Percentiles rank a stretch among this genome's conserved stretches.
These are phyloP conservation scores for Ormosia emarginata DNA, from an alignment of 306 rosid species.

Conservation along the genomic window DNA sequence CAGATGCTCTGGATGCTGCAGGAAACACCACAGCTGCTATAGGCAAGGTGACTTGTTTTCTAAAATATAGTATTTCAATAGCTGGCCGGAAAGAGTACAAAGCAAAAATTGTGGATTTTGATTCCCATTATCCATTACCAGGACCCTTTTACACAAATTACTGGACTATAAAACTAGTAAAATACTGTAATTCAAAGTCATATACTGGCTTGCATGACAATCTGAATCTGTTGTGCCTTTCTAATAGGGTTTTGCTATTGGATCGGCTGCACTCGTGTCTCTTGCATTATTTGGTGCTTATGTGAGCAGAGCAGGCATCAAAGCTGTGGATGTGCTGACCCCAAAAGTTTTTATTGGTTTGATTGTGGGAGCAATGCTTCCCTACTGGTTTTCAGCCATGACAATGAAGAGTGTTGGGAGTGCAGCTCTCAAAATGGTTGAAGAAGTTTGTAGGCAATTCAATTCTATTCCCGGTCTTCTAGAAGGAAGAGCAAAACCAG, in stretches of 20 bases:
- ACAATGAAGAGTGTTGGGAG: constrained; percentile 73
- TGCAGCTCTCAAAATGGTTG: constrained; percentile 80
- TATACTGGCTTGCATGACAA: neutral
- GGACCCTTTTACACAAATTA: neutral
- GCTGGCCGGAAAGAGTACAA: neutral
- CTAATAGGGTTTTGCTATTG: constrained; percentile 60
- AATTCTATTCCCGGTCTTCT: constrained; percentile 49
- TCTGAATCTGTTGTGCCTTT: neutral
- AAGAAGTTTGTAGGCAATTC: constrained; percentile 68
- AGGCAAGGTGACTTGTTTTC: constrained; percentile 49
- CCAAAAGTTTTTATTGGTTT: constrained; percentile 71
- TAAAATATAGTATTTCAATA: neutral
- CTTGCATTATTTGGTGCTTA: constrained; percentile 71
- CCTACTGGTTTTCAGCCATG: constrained; percentile 78
- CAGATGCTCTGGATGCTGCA: constrained; percentile 73
- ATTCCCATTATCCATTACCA: neutral
- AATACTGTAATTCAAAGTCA: neutral
- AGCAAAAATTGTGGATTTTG: neutral
- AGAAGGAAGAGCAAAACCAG: constrained; percentile 68
- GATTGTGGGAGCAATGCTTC: constrained; percentile 74
- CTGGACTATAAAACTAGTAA: neutral
- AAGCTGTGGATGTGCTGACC: constrained; percentile 49
- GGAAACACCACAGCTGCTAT: constrained; percentile 83
- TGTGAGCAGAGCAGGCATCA: constrained; percentile 62
- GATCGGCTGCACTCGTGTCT: constrained; percentile 68